Evolutionary conservation across 768 basidiomycete genomes (phyloP).

Genomic region (Daedalea quercina): DNA sequence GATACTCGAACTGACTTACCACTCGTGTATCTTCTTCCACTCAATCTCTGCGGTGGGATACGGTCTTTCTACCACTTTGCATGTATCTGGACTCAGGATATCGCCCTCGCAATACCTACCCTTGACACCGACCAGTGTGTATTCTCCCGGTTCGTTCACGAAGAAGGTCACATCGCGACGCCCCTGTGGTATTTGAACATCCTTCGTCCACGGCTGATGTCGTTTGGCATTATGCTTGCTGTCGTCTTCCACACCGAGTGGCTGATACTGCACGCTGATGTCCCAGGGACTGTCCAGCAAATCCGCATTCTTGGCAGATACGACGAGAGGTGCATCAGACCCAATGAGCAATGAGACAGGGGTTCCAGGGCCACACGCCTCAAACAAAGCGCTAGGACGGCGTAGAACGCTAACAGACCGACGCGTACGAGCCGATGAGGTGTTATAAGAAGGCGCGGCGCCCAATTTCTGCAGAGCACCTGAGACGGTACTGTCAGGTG

Average conservation of each 20-base stretch:
- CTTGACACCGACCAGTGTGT: conserved; percentile 59
- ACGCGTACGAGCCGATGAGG: conserved; percentile 37
- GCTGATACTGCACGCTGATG: conserved; percentile 55
- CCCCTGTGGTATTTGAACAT: conserved; percentile 41
- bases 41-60: conserved; percentile 78
- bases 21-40: conserved; percentile 88
- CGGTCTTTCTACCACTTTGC: conserved; percentile 69
- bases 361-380: conserved; percentile 60
- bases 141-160: conserved; percentile 68
- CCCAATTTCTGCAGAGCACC: conserved; percentile 30
- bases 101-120: conserved; percentile 83
- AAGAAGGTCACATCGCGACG: conserved; percentile 39
- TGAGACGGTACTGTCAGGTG: background rate
- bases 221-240: conserved; percentile 30
- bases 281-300: conserved; percentile 64
- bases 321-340: conserved; percentile 47
- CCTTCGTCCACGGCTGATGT: conserved; percentile 58
- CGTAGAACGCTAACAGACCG: conserved; percentile 66
- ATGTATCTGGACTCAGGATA: conserved; percentile 76
- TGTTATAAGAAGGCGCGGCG: conserved; percentile 15
- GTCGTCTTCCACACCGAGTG: conserved; percentile 33
- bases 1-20: conserved; percentile 38
- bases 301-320: conserved; percentile 51
- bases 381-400: conserved; percentile 68
- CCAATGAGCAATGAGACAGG: conserved; percentile 70